Evolutionary conservation across 2,329 filamentous ascomycete genomes (phyloP).

Genomic region (Drechmeria coniospora): DNA sequence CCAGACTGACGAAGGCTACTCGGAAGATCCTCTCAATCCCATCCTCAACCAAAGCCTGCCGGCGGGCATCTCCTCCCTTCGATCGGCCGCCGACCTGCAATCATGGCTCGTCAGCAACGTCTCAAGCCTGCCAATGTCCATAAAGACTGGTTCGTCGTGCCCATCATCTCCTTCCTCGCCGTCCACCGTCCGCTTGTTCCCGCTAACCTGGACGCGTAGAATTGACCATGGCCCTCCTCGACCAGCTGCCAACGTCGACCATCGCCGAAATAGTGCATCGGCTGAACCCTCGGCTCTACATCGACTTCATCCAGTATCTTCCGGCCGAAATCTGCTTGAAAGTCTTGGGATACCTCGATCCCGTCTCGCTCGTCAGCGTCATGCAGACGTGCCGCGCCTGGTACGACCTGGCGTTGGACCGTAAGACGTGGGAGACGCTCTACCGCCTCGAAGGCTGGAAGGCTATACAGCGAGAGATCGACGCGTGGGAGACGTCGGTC

Average conservation of each 20-base stretch:
- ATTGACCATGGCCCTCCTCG: slow-evolving; percentile 63
- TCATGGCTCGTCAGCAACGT: slow-evolving; percentile 35
- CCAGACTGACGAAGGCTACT: slow-evolving; percentile 73
- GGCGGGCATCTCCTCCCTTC: slow-evolving; percentile 17
- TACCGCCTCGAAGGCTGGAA: slow-evolving; percentile 83
- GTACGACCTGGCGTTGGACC: slow-evolving; percentile 68
- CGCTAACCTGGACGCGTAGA: slow-evolving; percentile 31
- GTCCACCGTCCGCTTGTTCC: not conserved
- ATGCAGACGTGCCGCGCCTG: slow-evolving; percentile 68
- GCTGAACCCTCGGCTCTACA: slow-evolving; percentile 71
- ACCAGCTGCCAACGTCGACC: slow-evolving; percentile 62
- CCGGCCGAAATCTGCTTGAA: slow-evolving; percentile 85
- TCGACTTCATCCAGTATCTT: slow-evolving; percentile 76
- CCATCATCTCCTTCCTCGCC: not conserved
- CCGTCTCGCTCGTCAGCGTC: slow-evolving; percentile 62
- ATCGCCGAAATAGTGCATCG: slow-evolving; percentile 69
- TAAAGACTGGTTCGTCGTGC: slow-evolving; percentile 30
- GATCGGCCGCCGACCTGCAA: slow-evolving; percentile 28
- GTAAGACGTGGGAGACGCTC: slow-evolving; percentile 70
- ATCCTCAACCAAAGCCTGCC: slow-evolving; percentile 17
- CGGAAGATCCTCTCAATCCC: slow-evolving; percentile 51
- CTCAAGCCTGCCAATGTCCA: slow-evolving; percentile 29
- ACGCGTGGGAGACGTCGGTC: slow-evolving; percentile 46
- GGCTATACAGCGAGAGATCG: slow-evolving; percentile 49
- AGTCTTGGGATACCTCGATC: slow-evolving; percentile 74